Conservation (phyloP, 2,329 filamentous ascomycete genomes). For the Corynespora cassiicola region DNA sequence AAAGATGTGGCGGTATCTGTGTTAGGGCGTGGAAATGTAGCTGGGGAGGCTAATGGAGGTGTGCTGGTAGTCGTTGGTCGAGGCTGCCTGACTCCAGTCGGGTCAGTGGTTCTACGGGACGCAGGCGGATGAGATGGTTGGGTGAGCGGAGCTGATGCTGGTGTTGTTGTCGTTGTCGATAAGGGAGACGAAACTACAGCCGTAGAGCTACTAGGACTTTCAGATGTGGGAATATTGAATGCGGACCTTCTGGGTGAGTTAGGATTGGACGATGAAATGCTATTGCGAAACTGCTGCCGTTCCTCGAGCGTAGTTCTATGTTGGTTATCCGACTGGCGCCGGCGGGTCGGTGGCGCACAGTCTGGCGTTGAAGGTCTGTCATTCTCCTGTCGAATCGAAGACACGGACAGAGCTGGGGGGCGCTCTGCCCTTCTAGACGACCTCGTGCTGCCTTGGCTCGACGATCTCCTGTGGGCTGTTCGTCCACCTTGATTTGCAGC, state of each 20-base stretch:
- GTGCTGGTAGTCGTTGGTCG: constrained; percentile 32
- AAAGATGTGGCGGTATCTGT: constrained; percentile 31
- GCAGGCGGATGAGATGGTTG: constrained; percentile 23
- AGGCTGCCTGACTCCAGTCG: constrained; percentile 23
- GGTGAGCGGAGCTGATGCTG: constrained; percentile 21
- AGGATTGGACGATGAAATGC: constrained; percentile 32
- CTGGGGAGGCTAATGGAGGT: constrained; percentile 28
- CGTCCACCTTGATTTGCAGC: constrained; percentile 42
- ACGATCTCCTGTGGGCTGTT: constrained; percentile 50
- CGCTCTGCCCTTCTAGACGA: constrained; percentile 41
- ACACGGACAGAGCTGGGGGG: constrained; percentile 26
- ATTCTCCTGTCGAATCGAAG: constrained; percentile 55
- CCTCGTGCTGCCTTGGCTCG: constrained; percentile 54
- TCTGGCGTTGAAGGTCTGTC: constrained; percentile 38
- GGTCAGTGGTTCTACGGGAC: constrained; percentile 41
- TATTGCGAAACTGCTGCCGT: constrained; percentile 39
- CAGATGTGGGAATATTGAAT: constrained; percentile 31
- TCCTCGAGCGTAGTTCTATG: constrained; percentile 52
- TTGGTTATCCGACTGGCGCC: constrained; percentile 49
- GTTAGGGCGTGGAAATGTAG: constrained; percentile 34
- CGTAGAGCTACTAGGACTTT: constrained; percentile 36
- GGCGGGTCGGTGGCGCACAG: constrained; percentile 27
- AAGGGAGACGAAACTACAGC: constrained; percentile 29
- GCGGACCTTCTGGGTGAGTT: constrained; percentile 34
- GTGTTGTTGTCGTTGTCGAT: constrained; percentile 20